A percentile compares a stretch with the other conserved stretches of the same genome.
These are phyloP conservation scores for Arthrobotrys musiformis DNA, from an alignment of 2,329 filamentous ascomycete genomes.

Conservation along the genomic window DNA sequence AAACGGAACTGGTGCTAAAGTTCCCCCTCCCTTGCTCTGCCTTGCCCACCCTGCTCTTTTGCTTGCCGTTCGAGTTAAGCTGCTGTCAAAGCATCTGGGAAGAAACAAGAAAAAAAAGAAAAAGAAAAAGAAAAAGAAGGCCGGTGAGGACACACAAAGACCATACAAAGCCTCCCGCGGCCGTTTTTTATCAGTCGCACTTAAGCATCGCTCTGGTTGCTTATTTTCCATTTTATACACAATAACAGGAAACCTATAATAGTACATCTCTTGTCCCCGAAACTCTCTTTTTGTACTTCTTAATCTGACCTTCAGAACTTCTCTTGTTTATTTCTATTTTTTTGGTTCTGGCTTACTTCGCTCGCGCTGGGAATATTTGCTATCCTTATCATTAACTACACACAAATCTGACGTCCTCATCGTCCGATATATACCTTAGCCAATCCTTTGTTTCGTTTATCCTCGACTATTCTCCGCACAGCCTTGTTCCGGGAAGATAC, in stretches of 20 bases:
- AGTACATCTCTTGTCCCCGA: conserved; percentile 55
- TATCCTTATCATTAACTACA: conserved; percentile 47
- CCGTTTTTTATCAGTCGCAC: conserved; percentile 56
- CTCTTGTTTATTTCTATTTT: conserved; percentile 27
- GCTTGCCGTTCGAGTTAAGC: conserved; percentile 55
- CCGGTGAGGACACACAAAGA: conserved; percentile 51
- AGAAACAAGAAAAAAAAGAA: conserved; percentile 34
- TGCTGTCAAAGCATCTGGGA: conserved; percentile 55
- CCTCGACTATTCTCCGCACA: conserved; percentile 20
- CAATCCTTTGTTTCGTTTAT: conserved; percentile 40
- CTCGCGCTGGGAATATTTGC: conserved; percentile 22
- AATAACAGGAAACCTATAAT: conserved; percentile 55
- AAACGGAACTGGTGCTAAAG: conserved; percentile 54
- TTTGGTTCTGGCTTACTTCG: conserved; percentile 22
- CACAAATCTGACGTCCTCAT: conserved; percentile 24
- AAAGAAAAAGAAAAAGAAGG: conserved; percentile 31
- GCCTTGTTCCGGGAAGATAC: conserved; percentile 4
- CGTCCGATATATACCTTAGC: conserved; percentile 43
- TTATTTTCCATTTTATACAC: conserved; percentile 55
- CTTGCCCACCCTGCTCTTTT: conserved; percentile 54
- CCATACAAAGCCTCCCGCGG: conserved; percentile 55
- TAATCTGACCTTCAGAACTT: conserved; percentile 49
- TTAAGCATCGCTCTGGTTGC: conserved; percentile 56
- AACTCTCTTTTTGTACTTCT: conserved; percentile 52
- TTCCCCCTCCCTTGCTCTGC: conserved; percentile 53